phyloP scores from a whole-genome alignment of 2,329 filamentous ascomycete genomes.

The Penicillium sp. region DNA sequence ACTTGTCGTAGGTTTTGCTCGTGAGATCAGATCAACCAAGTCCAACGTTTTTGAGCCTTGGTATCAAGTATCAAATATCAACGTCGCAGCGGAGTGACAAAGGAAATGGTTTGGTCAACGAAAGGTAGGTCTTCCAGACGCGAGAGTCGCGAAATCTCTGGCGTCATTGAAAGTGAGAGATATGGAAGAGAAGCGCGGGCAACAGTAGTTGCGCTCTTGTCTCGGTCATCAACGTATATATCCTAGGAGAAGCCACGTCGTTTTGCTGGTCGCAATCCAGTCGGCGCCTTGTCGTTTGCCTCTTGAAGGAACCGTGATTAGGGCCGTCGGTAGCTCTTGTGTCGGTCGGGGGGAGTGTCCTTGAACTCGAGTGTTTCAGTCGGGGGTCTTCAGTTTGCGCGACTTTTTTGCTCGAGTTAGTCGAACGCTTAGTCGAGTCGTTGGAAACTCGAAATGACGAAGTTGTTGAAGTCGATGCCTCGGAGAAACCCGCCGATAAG shows the following conservation, averaged over 20 bases:
- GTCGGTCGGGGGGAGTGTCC: not conserved
- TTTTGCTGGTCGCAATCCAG: slow-evolving; percentile 4
- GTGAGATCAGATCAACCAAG: not conserved
- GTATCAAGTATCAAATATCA: not conserved
- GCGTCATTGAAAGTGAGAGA: slow-evolving; percentile 11
- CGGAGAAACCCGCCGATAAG: slow-evolving; percentile 24
- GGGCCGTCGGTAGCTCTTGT: not conserved
- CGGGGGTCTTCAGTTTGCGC: not conserved
- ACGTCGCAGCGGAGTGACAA: slow-evolving; percentile 3
- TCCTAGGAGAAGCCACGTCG: not conserved
- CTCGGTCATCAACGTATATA: not conserved
- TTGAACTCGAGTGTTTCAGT: not conserved
- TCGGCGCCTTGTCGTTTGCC: slow-evolving; percentile 7
- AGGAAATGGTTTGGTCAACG: slow-evolving; percentile 10
- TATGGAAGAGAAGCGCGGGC: not conserved
- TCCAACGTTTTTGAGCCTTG: not conserved
- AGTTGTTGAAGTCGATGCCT: slow-evolving; percentile 7
- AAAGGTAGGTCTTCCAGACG: slow-evolving; percentile 14
- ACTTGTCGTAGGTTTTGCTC: not conserved
- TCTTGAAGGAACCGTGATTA: not conserved
- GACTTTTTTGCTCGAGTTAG: not conserved
- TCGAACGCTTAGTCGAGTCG: not conserved
- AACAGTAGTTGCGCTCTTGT: not conserved
- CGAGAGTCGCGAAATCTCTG: slow-evolving; percentile 7
- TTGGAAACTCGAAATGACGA: slow-evolving; percentile 12